Evolutionary conservation across 257 asterid genomes (phyloP), one percentile per base, ranked within the genome.

Genomic region (Solanum chilense): DNA sequence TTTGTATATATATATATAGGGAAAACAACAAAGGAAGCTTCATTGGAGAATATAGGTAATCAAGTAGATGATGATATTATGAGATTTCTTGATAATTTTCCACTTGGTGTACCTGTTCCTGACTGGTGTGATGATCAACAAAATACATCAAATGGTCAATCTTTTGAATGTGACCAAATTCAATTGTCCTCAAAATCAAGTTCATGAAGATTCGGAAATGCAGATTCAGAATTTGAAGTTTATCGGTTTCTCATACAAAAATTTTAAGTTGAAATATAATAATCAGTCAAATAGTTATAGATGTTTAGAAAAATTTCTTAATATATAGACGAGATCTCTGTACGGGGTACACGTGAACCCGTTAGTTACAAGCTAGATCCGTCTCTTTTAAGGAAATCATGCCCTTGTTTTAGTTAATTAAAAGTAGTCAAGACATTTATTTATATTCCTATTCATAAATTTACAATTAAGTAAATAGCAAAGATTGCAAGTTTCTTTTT

Each of bases 51-150:
- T 52, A 52, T 86, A 60, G 86, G 33, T n/a, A 68, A 88, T 74
- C 85, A 86, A 1, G 83, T 90, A 87, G 97, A 94, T 25, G 95
- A 94, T 16, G 97, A 92, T 83, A 85, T 95, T 47, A 73, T 91
- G 89, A 90, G 90, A 85, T 93, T 95, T 52, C 93, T 95, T 2
- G 94, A 93, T 84, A 90, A 88, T 70, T 92, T 94, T 42, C 98
- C 97, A 9, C n/a, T 93, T 66, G 88, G 92, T 1, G 94, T 90
- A 8, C 93, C 93, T 6, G 88, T 91, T 69, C 95, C 96, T 0
- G 93, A 95, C 9, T 93, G 96, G 98, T 81, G 88, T 41, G 86
- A 12, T 56, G 91, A 84, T 20, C 44, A 80, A 12, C 70, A 75
- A 8, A 90, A 85, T 8, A 42, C 66, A 9, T 10, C 56, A 1